These are phyloP conservation scores for Trichosporon sp. DNA, from an alignment of 1,284 basidiomycete genomes.

Conservation along the genomic window DNA sequence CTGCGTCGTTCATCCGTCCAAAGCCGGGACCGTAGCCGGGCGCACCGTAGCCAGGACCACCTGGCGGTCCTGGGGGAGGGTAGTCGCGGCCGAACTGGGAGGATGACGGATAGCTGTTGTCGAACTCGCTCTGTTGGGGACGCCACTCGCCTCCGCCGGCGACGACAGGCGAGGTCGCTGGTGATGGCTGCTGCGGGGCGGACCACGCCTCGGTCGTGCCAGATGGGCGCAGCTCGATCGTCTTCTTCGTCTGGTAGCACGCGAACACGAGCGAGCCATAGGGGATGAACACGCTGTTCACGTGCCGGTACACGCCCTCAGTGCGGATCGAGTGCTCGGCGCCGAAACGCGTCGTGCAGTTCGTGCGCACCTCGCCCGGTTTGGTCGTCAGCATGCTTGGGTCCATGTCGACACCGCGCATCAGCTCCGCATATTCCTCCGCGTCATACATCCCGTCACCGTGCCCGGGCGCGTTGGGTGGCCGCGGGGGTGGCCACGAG, in stretches of 20 bases:
- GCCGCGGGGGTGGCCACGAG: conserved; percentile 74
- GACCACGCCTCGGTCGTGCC: neutral
- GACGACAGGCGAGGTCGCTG: neutral
- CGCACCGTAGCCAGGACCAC: conserved; percentile 3
- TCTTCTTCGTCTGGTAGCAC: conserved; percentile 63
- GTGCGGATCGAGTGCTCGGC: conserved; percentile 70
- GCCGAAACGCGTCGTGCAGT: conserved; percentile 88
- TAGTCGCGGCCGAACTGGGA: conserved; percentile 20
- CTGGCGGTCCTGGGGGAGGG: conserved; percentile 15
- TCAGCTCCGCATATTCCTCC: conserved; percentile 80
- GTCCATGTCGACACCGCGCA: conserved; percentile 73
- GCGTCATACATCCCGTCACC: conserved; percentile 68
- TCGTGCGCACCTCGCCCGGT: conserved; percentile 75
- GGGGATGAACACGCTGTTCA: conserved; percentile 90
- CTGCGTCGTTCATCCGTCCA: conserved; percentile 4
- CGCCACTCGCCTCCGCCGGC: conserved; percentile 8
- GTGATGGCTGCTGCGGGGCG: neutral
- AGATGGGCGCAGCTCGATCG: conserved; percentile 53
- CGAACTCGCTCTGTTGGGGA: neutral
- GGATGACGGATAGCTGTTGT: neutral
- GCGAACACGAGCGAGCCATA: conserved; percentile 70
- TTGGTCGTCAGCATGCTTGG: conserved; percentile 57
- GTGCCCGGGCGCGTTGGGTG: conserved; percentile 29
- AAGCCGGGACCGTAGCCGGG: neutral
- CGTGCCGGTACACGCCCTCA: conserved; percentile 64